Conservation (phyloP, 2,329 filamentous ascomycete genomes). For the Colletotrichum incanum region DNA sequence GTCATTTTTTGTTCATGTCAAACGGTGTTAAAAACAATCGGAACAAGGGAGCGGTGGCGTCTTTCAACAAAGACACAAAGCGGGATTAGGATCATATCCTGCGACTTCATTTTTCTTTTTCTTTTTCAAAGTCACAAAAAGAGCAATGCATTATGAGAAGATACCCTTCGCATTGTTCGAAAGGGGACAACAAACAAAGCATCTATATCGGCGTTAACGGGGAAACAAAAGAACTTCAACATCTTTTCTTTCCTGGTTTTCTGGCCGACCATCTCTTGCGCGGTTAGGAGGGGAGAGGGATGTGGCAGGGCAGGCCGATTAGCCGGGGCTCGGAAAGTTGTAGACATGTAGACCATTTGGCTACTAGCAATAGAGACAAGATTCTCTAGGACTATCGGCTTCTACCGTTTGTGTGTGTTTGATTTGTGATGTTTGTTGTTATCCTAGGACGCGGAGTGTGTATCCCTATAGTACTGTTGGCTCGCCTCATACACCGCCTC, state of each 20-base stretch:
- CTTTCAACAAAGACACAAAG: slow-evolving; percentile 64
- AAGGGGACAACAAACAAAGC: slow-evolving; percentile 43
- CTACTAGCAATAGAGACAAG: slow-evolving; percentile 36
- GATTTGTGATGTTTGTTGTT: background rate
- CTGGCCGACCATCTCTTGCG: slow-evolving; percentile 52
- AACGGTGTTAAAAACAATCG: slow-evolving; percentile 42
- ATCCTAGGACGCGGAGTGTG: background rate
- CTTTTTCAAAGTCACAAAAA: slow-evolving; percentile 33
- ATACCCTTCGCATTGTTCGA: slow-evolving; percentile 52
- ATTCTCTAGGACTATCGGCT: slow-evolving; percentile 11
- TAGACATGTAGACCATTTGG: slow-evolving; percentile 34
- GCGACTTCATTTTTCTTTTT: slow-evolving; percentile 27
- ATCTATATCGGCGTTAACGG: slow-evolving; percentile 57
- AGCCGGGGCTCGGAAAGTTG: slow-evolving; percentile 25
- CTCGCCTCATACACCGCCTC: background rate
- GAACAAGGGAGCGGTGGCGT: slow-evolving; percentile 54
- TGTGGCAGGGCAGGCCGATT: slow-evolving; percentile 1
- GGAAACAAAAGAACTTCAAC: slow-evolving; percentile 65
- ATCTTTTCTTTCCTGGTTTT: slow-evolving; percentile 62
- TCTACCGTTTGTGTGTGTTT: too few relatives aligned
- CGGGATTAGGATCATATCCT: slow-evolving; percentile 49
- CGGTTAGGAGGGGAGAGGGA: slow-evolving; percentile 23
- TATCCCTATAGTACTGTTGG: background rate
- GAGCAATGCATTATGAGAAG: slow-evolving; percentile 56
- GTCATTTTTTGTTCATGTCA: slow-evolving; percentile 35